Conservation (phyloP, 1,284 basidiomycete genomes). For the Ceratobasidium theobromae region DNA sequence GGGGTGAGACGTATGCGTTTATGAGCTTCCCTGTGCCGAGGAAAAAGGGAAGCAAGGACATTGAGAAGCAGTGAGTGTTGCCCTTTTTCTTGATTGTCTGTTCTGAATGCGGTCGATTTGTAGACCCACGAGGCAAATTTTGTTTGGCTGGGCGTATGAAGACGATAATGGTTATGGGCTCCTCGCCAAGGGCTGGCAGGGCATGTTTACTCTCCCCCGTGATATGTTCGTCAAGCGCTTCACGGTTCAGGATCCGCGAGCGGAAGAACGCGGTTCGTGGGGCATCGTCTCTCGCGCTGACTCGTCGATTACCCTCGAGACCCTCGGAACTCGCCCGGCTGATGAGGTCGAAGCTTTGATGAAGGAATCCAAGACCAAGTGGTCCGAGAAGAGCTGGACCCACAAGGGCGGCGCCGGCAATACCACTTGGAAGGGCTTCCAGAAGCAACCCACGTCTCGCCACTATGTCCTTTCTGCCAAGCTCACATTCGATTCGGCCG, state of each 20-base stretch:
- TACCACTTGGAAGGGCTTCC: constrained; percentile 5
- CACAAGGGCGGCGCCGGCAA: not conserved
- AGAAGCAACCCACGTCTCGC: constrained; percentile 5
- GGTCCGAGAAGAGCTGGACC: constrained; percentile 22
- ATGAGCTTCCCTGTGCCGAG: constrained; percentile 25
- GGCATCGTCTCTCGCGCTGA: constrained; percentile 23
- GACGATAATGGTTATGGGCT: constrained; percentile 28
- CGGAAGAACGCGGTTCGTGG: constrained; percentile 13
- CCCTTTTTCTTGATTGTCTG: not conserved
- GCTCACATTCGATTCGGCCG: constrained; percentile 8
- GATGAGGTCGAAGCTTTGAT: not conserved
- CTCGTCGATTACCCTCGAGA: not conserved
- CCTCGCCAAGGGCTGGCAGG: constrained; percentile 30
- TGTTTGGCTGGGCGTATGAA: constrained; percentile 25
- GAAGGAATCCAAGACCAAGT: constrained; percentile 10
- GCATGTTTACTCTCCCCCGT: constrained; percentile 26
- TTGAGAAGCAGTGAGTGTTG: constrained; percentile 22
- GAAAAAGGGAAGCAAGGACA: constrained; percentile 15
- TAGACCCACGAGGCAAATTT: constrained; percentile 22
- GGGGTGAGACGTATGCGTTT: constrained; percentile 27
- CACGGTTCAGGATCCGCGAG: constrained; percentile 13
- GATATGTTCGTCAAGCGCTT: constrained; percentile 28
- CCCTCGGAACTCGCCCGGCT: constrained; percentile 20
- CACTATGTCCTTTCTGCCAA: constrained; percentile 20
- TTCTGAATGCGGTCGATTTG: not conserved